phyloP scores from a whole-genome alignment of 805 yeast species.

The Hanseniaspora nectarophila region DNA sequence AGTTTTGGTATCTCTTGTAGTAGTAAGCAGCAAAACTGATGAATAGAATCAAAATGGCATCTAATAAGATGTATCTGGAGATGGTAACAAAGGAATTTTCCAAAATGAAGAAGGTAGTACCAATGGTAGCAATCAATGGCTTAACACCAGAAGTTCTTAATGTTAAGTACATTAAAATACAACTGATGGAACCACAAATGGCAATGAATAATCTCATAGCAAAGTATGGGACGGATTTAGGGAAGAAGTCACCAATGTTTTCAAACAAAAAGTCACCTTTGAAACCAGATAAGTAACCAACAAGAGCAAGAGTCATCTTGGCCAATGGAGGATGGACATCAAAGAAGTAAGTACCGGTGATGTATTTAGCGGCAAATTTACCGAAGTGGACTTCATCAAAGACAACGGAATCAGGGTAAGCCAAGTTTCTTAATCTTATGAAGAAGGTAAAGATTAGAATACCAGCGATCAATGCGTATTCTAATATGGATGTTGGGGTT shows the following conservation, averaged over 20 bases:
- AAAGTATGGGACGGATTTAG: conserved; percentile 47
- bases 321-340: conserved; percentile 76
- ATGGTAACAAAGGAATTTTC: conserved; percentile 63
- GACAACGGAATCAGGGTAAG: conserved; percentile 68
- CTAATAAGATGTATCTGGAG: conserved; percentile 62
- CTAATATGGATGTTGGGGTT: conserved; percentile 30
- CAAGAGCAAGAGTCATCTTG: conserved; percentile 62
- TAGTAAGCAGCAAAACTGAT: conserved; percentile 60
- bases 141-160: conserved; percentile 62
- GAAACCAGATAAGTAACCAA: conserved; percentile 56
- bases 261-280: conserved; percentile 58
- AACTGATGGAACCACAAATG: conserved; percentile 54
- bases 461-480: conserved; percentile 32
- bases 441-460: conserved; percentile 41
- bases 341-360: conserved; percentile 51
- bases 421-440: conserved; percentile 51
- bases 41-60: conserved; percentile 65
- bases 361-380: conserved; percentile 82
- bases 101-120: conserved; percentile 43
- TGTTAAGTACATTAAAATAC: conserved; percentile 53
- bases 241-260: conserved; percentile 53
- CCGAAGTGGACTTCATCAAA: conserved; percentile 94
- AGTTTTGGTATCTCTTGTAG: conserved; percentile 53
- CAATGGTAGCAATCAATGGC: conserved; percentile 47
- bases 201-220: conserved; percentile 64